Evolutionary conservation across 441 rosid genomes (phyloP), one percentile per base, ranked within the genome.

Genomic region (Francoa sonchifolia): DNA sequence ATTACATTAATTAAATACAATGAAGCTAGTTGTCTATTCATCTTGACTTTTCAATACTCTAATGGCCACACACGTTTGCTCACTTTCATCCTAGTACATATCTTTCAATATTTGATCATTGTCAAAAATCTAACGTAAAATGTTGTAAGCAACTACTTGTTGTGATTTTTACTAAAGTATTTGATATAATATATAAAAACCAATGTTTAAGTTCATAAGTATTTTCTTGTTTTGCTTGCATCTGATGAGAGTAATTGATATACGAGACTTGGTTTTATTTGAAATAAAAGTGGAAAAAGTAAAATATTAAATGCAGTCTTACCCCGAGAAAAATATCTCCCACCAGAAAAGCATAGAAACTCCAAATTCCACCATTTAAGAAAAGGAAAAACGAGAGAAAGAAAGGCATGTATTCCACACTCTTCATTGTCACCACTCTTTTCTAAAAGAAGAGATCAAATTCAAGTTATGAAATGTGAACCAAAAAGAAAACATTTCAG

Each of bases 371-470:
- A n/a, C 53, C 53, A n/a, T 38, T 48, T 36, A 48, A 48, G 23
- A 48, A 37, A 10, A 48, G 8, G 44, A 48, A 48, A 2, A 37
- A 28, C 5, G 53, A 48, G n/a, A 47, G 42, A 5, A 47, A 22
- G 42, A 47, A 47, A 9, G 52, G 43, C 52, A 47, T 47, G 25
- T 48, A 48, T 35, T 48, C 53, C 19, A 48, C 53, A 40, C 53
- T 48, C 53, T 27, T 35, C 1, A 18, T 47, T 21, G 10, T 47
- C 43, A 47, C 34, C 52, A 47, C 43, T 5, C 21, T 47, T 47
- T 23, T 36, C 52, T 47, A 25, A 16, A 17, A 7, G 25, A 10
- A 19, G 1, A 20, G 3, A 11, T 0, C 21, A 18, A 6, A 13
- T 41, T 41, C 26, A 7, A 1, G 1, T 1, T 7, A 8, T 10